Evolutionary conservation across 768 basidiomycete genomes (phyloP).

Genomic region (Xerocomus potaroensis): DNA sequence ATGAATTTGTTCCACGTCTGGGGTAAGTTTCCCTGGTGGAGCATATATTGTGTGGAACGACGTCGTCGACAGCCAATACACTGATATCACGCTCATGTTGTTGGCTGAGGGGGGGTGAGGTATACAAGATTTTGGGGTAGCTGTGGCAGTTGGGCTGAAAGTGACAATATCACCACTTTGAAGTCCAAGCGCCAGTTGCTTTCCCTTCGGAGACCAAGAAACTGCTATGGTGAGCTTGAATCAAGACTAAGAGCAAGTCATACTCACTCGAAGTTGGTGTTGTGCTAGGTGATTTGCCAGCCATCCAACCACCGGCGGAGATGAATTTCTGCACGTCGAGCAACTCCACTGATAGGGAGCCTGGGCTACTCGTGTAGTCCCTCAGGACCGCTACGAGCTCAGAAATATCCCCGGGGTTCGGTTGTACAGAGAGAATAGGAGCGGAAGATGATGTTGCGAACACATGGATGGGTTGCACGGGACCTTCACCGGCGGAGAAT

Average conservation of each 20-base stretch:
- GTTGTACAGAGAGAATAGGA: conserved; percentile 49
- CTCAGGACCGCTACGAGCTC: conserved; percentile 59
- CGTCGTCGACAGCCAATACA: conserved; percentile 65
- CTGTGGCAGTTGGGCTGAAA: conserved; percentile 53
- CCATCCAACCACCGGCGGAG: conserved; percentile 51
- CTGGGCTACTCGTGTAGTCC: conserved; percentile 30
- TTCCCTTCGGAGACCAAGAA: conserved; percentile 85
- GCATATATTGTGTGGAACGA: conserved; percentile 66
- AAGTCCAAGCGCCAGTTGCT: conserved; percentile 74
- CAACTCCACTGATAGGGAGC: conserved; percentile 50
- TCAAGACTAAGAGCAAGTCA: not conserved
- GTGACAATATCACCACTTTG: conserved; percentile 68
- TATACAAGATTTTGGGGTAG: conserved; percentile 53
- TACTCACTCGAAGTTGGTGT: conserved; percentile 59
- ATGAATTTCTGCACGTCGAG: conserved; percentile 51
- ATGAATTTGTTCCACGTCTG: conserved; percentile 42
- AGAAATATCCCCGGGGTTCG: conserved; percentile 59
- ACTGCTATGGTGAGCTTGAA: conserved; percentile 39
- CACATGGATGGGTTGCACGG: conserved; percentile 45
- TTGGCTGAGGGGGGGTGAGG: conserved; percentile 49
- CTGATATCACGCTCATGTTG: conserved; percentile 44
- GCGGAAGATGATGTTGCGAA: conserved; percentile 42
- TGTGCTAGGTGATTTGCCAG: conserved; percentile 41
- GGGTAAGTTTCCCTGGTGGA: conserved; percentile 35
- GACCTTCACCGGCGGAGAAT: conserved; percentile 41